These are phyloP conservation scores for Lichtheimia ramosa DNA, from an alignment of 371 early-diverging fungal genomes.

Conservation along the genomic window DNA sequence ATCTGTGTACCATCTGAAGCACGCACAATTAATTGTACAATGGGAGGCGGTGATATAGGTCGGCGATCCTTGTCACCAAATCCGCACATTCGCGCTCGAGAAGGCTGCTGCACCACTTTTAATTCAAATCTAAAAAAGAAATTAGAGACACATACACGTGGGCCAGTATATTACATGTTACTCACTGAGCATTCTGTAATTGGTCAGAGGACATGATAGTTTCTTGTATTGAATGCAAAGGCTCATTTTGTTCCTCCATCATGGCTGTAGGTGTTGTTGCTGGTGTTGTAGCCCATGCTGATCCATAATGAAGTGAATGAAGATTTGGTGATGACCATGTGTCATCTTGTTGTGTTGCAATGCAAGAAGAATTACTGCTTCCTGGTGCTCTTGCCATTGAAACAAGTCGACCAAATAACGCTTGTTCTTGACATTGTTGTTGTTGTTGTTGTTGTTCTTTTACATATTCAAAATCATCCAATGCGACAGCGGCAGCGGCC, in stretches of 20 bases:
- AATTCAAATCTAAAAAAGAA: conserved; percentile 5
- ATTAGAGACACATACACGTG: not conserved
- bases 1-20: conserved; percentile 15
- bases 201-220: not conserved
- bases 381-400: conserved; percentile 3
- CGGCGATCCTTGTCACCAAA: conserved; percentile 74
- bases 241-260: not conserved
- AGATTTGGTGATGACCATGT: not conserved
- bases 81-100: conserved; percentile 69
- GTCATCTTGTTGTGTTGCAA: not conserved
- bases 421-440: conserved; percentile 5
- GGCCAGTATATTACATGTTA: not conserved
- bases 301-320: not conserved
- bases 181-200: not conserved
- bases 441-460: not conserved
- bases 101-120: conserved; percentile 63
- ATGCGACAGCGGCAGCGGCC: not conserved
- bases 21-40: conserved; percentile 44
- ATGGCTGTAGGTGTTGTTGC: not conserved
- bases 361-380: not conserved
- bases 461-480: not conserved
- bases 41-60: conserved; percentile 71
- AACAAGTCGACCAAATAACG: conserved; percentile 1
- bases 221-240: not conserved
- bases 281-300: not conserved